phyloP scores from a whole-genome alignment of 2,329 filamentous ascomycete genomes.

The Raffaelea arxii region DNA sequence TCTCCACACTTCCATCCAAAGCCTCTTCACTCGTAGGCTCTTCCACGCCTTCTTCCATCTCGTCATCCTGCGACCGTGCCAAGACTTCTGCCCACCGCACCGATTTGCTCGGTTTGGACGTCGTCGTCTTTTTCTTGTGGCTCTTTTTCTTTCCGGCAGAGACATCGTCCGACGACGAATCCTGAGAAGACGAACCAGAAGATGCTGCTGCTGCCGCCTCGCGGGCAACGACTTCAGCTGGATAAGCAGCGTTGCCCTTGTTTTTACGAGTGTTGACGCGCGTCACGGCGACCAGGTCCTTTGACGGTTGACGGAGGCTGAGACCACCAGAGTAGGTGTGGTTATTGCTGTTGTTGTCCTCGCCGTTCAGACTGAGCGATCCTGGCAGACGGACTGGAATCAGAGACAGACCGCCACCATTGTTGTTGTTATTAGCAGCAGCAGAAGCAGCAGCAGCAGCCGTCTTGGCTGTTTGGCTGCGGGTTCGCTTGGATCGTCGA shows the following conservation, averaged over 20 bases:
- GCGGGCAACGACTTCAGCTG: conserved; percentile 19
- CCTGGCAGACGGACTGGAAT: conserved; percentile 23
- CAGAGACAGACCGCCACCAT: conserved; percentile 18
- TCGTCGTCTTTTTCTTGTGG: conserved; percentile 6
- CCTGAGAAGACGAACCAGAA: too few relatives aligned
- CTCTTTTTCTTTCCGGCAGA: not conserved
- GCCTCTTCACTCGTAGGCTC: too few relatives aligned
- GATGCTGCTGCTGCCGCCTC: too few relatives aligned
- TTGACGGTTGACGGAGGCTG: conserved; percentile 16
- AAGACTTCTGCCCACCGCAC: conserved; percentile 25
- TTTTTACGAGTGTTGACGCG: conserved; percentile 35
- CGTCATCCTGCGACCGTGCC: conserved; percentile 16
- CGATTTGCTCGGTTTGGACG: conserved; percentile 14
- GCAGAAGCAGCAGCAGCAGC: conserved; percentile 16
- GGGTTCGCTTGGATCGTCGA: conserved; percentile 8
- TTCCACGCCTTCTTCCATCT: conserved; percentile 15
- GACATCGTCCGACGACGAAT: conserved; percentile 12
- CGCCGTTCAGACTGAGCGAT: conserved; percentile 17
- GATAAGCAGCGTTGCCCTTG: conserved; percentile 26
- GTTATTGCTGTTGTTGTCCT: conserved; percentile 13
- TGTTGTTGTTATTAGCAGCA: too few relatives aligned
- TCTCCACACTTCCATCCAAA: not conserved
- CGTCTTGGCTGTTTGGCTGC: conserved; percentile 15
- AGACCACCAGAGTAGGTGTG: too few relatives aligned
- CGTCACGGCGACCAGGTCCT: conserved; percentile 31